Conservation (phyloP, 1,284 basidiomycete species). For the Puccinia novopanici region DNA sequence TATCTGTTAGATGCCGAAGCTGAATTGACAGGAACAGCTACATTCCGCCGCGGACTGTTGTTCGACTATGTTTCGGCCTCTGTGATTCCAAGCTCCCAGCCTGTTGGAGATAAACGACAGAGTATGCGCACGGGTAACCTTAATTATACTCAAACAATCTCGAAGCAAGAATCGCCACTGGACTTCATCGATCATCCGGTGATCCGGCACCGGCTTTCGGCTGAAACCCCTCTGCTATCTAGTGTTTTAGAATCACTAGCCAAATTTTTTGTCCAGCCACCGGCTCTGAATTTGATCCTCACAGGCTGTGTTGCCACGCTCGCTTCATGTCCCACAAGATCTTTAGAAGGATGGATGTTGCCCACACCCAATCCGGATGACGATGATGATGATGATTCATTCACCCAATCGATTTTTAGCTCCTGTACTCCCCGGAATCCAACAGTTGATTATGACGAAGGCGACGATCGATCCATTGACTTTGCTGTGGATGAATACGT, state of each 20-base stretch:
- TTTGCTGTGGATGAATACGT: slow-evolving; percentile 70
- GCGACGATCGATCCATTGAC: slow-evolving; percentile 76
- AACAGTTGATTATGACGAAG: slow-evolving; percentile 62
- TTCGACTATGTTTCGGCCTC: slow-evolving; percentile 47
- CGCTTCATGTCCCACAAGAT: slow-evolving; percentile 55
- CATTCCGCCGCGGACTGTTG: slow-evolving; percentile 46
- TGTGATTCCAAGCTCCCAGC: slow-evolving; percentile 20
- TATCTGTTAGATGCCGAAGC: slow-evolving; percentile 47
- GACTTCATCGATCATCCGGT: slow-evolving; percentile 47
- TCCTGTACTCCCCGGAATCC: slow-evolving; percentile 31
- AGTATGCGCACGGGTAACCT: neutral
- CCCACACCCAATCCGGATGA: slow-evolving; percentile 15
- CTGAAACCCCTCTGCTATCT: slow-evolving; percentile 54
- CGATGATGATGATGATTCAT: slow-evolving; percentile 21
- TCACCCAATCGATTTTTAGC: slow-evolving; percentile 17
- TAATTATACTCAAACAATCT: neutral
- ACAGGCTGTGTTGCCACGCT: slow-evolving; percentile 55
- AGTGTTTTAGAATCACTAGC: slow-evolving; percentile 53
- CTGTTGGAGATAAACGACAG: neutral
- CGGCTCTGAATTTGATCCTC: slow-evolving; percentile 56
- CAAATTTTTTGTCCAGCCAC: slow-evolving; percentile 56
- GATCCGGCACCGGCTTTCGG: slow-evolving; percentile 52
- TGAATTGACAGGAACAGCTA: slow-evolving; percentile 44
- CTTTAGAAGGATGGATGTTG: slow-evolving; percentile 56
- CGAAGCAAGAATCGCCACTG: slow-evolving; percentile 21